phyloP scores from a whole-genome alignment of 2,329 filamentous ascomycete genomes.

The Berkeleyomyces basicola region DNA sequence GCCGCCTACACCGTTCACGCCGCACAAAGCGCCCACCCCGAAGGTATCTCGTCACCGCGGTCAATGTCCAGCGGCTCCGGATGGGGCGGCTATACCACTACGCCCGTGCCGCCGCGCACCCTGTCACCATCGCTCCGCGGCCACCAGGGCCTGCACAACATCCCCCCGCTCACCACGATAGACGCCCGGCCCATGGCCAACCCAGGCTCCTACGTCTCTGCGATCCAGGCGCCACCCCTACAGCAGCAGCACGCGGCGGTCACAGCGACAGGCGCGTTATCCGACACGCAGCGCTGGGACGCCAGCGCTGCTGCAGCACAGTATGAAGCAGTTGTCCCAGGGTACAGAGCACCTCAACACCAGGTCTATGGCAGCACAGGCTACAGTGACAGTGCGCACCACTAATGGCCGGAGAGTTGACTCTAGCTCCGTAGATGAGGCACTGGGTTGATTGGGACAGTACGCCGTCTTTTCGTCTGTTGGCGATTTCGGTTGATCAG shows the following conservation, averaged over 20 bases:
- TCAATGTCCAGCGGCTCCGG: conserved; percentile 32
- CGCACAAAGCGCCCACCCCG: conserved; percentile 26
- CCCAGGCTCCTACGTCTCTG: conserved; percentile 20
- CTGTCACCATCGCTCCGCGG: conserved; percentile 27
- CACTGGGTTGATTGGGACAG: background rate
- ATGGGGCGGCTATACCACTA: conserved; percentile 32
- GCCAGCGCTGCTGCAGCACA: conserved; percentile 25
- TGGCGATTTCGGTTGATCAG: background rate
- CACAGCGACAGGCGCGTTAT: conserved; percentile 19
- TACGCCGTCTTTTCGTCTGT: background rate
- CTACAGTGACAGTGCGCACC: conserved; percentile 28
- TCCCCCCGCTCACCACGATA: conserved; percentile 26
- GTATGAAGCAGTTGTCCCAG: conserved; percentile 23
- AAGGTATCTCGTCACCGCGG: conserved; percentile 35
- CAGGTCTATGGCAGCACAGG: conserved; percentile 27
- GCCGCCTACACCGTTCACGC: conserved; percentile 22
- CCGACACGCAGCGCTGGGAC: conserved; percentile 25
- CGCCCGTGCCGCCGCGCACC: conserved; percentile 24
- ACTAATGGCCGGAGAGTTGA: conserved; percentile 14
- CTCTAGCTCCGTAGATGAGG: background rate
- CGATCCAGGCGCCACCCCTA: conserved; percentile 24
- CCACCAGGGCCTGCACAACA: conserved; percentile 5
- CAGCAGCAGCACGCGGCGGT: conserved; percentile 22
- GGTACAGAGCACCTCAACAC: conserved; percentile 20
- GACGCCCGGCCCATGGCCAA: conserved; percentile 21